A percentile compares a stretch with the other conserved stretches of the same genome.
These are phyloP conservation scores for Fusarium veterinarium DNA, from an alignment of 2,329 filamentous ascomycete species.

Conservation along the genomic window DNA sequence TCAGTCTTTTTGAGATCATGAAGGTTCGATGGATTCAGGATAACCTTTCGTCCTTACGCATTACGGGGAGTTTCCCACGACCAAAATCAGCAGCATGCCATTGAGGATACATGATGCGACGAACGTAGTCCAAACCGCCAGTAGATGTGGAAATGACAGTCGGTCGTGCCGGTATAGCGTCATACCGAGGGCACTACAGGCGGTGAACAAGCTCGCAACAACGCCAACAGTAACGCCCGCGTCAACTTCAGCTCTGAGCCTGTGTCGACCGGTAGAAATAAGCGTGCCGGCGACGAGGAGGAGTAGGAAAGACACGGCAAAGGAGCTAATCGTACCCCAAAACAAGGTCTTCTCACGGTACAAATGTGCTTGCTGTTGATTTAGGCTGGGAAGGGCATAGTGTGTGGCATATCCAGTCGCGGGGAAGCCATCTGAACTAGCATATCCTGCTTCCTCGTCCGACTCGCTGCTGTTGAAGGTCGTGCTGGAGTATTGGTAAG, in stretches of 20 bases:
- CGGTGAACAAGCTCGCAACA: conserved; percentile 72
- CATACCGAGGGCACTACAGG: conserved; percentile 69
- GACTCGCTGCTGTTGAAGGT: conserved; percentile 52
- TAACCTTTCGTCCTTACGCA: background rate
- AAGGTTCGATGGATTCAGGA: background rate
- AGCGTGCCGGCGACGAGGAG: conserved; percentile 74
- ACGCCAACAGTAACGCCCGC: conserved; percentile 77
- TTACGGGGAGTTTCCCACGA: conserved; percentile 54
- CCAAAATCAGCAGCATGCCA: conserved; percentile 57
- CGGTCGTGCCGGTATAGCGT: conserved; percentile 64
- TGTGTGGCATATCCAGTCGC: conserved; percentile 63
- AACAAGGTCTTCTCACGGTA: conserved; percentile 68
- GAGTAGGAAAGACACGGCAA: conserved; percentile 70
- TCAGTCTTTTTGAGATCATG: background rate
- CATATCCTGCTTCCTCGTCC: conserved; percentile 61
- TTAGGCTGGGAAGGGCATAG: conserved; percentile 65
- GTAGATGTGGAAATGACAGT: conserved; percentile 56
- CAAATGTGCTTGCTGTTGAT: conserved; percentile 60
- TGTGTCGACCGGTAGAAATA: conserved; percentile 74
- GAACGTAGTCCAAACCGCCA: conserved; percentile 54
- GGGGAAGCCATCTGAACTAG: conserved; percentile 64
- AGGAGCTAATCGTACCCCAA: conserved; percentile 64
- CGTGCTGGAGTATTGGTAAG: conserved; percentile 48
- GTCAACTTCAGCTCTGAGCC: conserved; percentile 77
- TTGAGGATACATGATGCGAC: conserved; percentile 55